phyloP scores from a whole-genome alignment of 306 rosid species.

The Medicago ruthenica region DNA sequence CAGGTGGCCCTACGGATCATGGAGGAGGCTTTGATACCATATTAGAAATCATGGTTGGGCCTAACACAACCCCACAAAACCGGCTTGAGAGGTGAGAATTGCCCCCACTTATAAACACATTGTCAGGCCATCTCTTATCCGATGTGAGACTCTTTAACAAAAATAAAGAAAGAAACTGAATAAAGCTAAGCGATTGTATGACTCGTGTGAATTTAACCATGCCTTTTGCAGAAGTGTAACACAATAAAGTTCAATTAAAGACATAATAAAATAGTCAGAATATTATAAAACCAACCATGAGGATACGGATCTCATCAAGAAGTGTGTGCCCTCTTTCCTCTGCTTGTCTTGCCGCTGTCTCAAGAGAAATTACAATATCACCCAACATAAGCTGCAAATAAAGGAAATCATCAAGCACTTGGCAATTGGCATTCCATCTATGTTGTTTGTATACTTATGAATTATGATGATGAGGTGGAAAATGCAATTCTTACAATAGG shows the following conservation, averaged over 20 bases:
- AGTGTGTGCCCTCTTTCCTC: constrained; percentile 88
- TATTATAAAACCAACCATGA: constrained; percentile 64
- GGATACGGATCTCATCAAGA: constrained; percentile 88
- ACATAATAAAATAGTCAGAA: constrained; percentile 36
- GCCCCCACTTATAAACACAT: too few relatives aligned
- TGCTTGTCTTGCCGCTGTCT: constrained; percentile 93
- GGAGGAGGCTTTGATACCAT: too few relatives aligned
- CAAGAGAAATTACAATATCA: constrained; percentile 84
- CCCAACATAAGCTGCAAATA: constrained; percentile 85
- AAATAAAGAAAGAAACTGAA: constrained; percentile 23
- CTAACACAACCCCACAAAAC: too few relatives aligned
- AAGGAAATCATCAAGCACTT: constrained; percentile 40
- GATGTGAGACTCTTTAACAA: too few relatives aligned
- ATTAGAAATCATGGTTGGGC: too few relatives aligned
- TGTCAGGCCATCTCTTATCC: too few relatives aligned
- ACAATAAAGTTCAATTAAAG: constrained; percentile 21
- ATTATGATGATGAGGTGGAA: constrained; percentile 34
- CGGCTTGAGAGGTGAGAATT: too few relatives aligned
- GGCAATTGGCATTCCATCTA: constrained; percentile 12
- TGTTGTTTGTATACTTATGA: constrained; percentile 20
- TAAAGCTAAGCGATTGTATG: constrained; percentile 19
- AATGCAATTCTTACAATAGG: constrained; percentile 68
- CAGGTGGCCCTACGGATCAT: too few relatives aligned
- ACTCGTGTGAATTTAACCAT: constrained; percentile 25
- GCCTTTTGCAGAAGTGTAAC: constrained; percentile 20